Conservation (phyloP, 2,329 filamentous ascomycete genomes). For the Hyphodiscus sp. region DNA sequence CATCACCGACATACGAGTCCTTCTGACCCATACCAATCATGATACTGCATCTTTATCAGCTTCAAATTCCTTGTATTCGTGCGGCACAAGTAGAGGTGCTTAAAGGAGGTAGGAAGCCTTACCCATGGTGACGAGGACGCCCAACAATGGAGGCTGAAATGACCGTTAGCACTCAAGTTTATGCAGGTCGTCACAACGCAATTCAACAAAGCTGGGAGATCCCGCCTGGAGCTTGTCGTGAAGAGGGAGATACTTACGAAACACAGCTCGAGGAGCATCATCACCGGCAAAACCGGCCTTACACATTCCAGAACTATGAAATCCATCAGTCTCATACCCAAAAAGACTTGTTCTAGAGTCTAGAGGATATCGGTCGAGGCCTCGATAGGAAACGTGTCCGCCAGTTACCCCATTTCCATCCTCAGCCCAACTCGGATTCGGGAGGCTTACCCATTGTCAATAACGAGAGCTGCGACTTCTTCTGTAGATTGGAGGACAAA, state of each 20-base stretch:
- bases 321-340: slow-evolving; percentile 18
- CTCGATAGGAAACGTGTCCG: slow-evolving; percentile 7
- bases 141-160: slow-evolving; percentile 92
- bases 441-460: slow-evolving; percentile 99
- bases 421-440: slow-evolving; percentile 24
- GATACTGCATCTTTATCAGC: slow-evolving; percentile 59
- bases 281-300: slow-evolving; percentile 99
- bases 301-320: slow-evolving; percentile 96
- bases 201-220: neutral
- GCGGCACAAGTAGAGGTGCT: slow-evolving; percentile 11
- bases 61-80: slow-evolving; percentile 14
- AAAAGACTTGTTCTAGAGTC: slow-evolving; percentile 5
- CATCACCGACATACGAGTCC: slow-evolving; percentile 99
- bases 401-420: slow-evolving; percentile 21
- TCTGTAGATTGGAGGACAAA: slow-evolving; percentile 51
- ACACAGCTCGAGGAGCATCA: slow-evolving; percentile 98
- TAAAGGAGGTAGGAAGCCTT: slow-evolving; percentile 40
- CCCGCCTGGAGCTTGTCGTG: slow-evolving; percentile 11
- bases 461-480: slow-evolving; percentile 99
- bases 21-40: slow-evolving; percentile 99
- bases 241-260: slow-evolving; percentile 72
- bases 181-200: neutral
- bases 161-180: slow-evolving; percentile 15
- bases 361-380: slow-evolving; percentile 4
- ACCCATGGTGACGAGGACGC: slow-evolving; percentile 99